phyloP scores from a whole-genome alignment of 768 basidiomycete species.

The Amanita rubescens region DNA sequence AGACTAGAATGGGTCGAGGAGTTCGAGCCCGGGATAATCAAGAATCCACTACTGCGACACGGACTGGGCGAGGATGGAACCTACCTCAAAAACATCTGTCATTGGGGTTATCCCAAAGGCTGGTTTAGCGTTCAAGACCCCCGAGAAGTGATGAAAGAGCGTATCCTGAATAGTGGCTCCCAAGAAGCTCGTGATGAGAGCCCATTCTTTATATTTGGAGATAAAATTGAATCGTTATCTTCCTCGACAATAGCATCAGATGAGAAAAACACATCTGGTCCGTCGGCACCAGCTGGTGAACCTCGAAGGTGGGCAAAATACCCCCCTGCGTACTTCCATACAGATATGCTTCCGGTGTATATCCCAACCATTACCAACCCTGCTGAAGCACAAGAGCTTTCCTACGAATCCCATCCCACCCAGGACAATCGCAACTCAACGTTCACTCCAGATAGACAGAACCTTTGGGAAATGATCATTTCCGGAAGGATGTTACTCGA shows the following conservation, averaged over 20 bases:
- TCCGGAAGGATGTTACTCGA: constrained; percentile 2
- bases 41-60: constrained; percentile 39
- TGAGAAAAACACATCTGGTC: neutral
- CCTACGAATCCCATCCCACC: constrained; percentile 10
- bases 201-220: constrained; percentile 31
- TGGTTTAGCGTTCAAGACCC: constrained; percentile 54
- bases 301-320: constrained; percentile 55
- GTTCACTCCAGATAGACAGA: constrained; percentile 32
- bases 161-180: constrained; percentile 35
- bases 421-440: constrained; percentile 14
- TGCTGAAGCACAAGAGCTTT: constrained; percentile 1
- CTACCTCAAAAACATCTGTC: constrained; percentile 58
- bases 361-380: constrained; percentile 24
- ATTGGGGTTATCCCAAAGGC: constrained; percentile 76
- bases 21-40: constrained; percentile 55
- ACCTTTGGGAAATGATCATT: constrained; percentile 34
- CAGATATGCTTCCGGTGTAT: constrained; percentile 46
- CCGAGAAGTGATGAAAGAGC: constrained; percentile 35
- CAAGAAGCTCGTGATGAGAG: constrained; percentile 16
- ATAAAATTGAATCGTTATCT: constrained; percentile 29
- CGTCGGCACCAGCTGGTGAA: constrained; percentile 1
- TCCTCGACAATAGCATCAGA: neutral
- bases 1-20: constrained; percentile 52
- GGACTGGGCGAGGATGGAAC: constrained; percentile 43
- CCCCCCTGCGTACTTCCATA: constrained; percentile 53